Evolutionary conservation across 768 basidiomycete species (phyloP).

Genomic region (Tricholoma flavovirens): DNA sequence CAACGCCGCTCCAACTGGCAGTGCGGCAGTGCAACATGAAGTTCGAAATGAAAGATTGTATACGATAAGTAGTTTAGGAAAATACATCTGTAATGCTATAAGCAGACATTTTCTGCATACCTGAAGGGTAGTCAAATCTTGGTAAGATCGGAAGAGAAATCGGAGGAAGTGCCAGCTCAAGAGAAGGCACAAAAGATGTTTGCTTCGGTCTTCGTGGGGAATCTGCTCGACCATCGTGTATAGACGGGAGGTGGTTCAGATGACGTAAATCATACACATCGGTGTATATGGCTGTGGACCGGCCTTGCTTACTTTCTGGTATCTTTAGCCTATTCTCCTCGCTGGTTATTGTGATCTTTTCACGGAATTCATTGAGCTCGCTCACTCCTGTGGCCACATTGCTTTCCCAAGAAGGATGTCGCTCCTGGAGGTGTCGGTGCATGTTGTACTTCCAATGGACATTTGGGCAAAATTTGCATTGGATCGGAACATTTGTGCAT

Average conservation of each 20-base stretch:
- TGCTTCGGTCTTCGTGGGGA: neutral
- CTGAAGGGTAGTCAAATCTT: neutral
- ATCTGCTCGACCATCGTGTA: neutral
- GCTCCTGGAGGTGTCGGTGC: constrained; percentile 14
- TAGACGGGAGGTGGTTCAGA: neutral
- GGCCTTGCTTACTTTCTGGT: neutral
- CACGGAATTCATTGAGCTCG: neutral
- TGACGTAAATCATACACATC: neutral
- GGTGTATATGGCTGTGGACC: neutral
- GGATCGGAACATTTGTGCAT: too few species aligned
- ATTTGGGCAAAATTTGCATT: too few species aligned
- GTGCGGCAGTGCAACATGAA: too few species aligned
- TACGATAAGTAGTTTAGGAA: neutral
- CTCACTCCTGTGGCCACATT: neutral
- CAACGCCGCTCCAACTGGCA: too few species aligned
- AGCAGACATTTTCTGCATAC: neutral
- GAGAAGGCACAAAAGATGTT: neutral
- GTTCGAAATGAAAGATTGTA: neutral
- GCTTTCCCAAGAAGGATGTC: constrained; percentile 17
- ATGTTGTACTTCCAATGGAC: neutral
- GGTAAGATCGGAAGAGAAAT: neutral
- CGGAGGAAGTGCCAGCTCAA: neutral
- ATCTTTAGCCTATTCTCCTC: neutral
- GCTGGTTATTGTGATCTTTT: neutral
- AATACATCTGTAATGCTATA: neutral